These are phyloP conservation scores for Pholiota molesta DNA, from an alignment of 768 basidiomycete genomes.

Conservation along the genomic window DNA sequence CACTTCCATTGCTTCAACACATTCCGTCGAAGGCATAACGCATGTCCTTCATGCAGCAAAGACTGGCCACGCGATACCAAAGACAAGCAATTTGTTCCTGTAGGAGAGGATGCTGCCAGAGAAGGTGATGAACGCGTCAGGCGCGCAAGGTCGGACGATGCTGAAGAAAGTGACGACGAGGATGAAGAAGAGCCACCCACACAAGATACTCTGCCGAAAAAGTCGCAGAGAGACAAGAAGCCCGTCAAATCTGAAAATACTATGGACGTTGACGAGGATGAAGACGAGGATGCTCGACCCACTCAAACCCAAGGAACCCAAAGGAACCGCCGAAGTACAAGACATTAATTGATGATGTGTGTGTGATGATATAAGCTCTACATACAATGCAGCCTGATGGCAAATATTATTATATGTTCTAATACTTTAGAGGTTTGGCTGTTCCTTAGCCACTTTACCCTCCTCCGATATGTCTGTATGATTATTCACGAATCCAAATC, in stretches of 20 bases:
- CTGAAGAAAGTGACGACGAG: constrained; percentile 48
- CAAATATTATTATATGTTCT: constrained; percentile 9
- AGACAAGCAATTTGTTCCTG: constrained; percentile 47
- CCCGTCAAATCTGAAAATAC: constrained; percentile 25
- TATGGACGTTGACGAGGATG: constrained; percentile 51
- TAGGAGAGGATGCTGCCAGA: constrained; percentile 72
- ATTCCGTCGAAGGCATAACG: constrained; percentile 44
- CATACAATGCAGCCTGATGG: constrained; percentile 3
- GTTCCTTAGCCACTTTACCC: constrained; percentile 42
- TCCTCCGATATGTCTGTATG: constrained; percentile 34
- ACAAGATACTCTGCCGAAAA: constrained; percentile 29
- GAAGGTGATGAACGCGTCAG: constrained; percentile 57
- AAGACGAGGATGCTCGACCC: constrained; percentile 23
- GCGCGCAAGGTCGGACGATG: constrained; percentile 33
- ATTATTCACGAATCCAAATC: constrained; percentile 80
- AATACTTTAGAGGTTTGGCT: constrained; percentile 10
- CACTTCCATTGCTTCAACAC: constrained; percentile 65
- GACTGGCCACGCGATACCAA: constrained; percentile 63
- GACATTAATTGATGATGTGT: constrained; percentile 22
- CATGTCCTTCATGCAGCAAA: constrained; percentile 59
- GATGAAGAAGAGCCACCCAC: constrained; percentile 36
- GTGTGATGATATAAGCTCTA: constrained; percentile 11
- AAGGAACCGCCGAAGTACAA: constrained; percentile 27
- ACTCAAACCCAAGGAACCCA: constrained; percentile 27
- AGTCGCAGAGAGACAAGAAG: constrained; percentile 15